Base-by-base conservation (phyloP, 2,329 filamentous ascomycete genomes). In the Teratosphaeria epicoccoides region DNA sequence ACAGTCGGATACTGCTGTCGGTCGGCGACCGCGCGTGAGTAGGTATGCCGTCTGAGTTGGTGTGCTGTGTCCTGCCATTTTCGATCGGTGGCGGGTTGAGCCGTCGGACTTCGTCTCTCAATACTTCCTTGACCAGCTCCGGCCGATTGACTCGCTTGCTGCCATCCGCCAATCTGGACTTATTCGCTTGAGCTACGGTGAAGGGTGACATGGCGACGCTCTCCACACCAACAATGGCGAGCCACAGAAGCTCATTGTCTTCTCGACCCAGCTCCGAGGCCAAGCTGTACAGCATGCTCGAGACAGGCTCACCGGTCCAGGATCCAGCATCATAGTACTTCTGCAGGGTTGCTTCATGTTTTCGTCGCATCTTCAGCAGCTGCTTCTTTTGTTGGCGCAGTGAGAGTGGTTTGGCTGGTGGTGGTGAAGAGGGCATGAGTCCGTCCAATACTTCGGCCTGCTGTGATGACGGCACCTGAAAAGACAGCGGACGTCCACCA, bases 191-290 rank as follows among this genome's bases (percentile, higher is more conserved):
- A 11, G 87, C 84, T 44, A 87, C 51, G 33, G 58, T 25, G 53
- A 52, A 60, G 2, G 63, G 62, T 7, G 59, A 95, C 0, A 96
- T 78, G 66, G 96, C 90, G 70, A 95, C 84, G 14, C 89, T 95
- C n/a, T 87, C 89, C 29, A 95, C 88, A 5, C 93, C 93, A 24
- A 98, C 88, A 63, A 97, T 95, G 5, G 89, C 83, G 53, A 95
- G 78, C 93, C 93, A 98, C 12, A 98, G 76, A 22, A 97, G 76
- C 62, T 98, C 90, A 62, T 97, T 98, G 68, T 97, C 91, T 75
- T 97, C 93, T 49, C 90, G 85, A 56, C 93, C 93, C 6, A 98
- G 80, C 65, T 97, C 93, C 1, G 90, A 95, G 1, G 91, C 93
- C 12, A 98, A 76, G 0, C 89, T 94, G 69, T 97, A 98, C 64